A percentile compares a stretch with the other conserved stretches of the same genome.
Conservation (phyloP, 805 yeast genomes). For the Isabelozyma gotoi region DNA sequence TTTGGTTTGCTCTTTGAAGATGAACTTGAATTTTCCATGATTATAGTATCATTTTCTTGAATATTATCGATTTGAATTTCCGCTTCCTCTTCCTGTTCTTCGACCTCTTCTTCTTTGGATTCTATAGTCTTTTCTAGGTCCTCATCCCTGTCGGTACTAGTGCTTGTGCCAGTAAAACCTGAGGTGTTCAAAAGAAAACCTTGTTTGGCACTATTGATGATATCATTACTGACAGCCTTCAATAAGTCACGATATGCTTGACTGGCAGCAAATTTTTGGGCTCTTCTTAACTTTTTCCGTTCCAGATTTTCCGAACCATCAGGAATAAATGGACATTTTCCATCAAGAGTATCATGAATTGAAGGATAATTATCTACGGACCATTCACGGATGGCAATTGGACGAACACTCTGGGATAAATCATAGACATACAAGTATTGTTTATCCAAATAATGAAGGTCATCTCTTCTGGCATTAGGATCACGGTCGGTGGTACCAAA, state of each 20-base stretch:
- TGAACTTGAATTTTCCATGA: conserved; percentile 8
- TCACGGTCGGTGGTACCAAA: conserved; percentile 89
- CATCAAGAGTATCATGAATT: conserved; percentile 61
- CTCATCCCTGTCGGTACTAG: conserved; percentile 23
- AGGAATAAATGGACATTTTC: conserved; percentile 80
- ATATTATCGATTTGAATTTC: conserved; percentile 19
- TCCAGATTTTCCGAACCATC: conserved; percentile 49
- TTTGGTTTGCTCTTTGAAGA: conserved; percentile 7
- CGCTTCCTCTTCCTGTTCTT: conserved; percentile 7
- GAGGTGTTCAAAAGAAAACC: conserved; percentile 11
- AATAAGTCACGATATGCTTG: conserved; percentile 39
- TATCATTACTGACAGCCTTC: conserved; percentile 32
- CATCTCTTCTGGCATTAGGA: conserved; percentile 81
- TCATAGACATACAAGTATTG: conserved; percentile 78
- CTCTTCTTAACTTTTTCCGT: conserved; percentile 37
- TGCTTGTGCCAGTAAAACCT: conserved; percentile 23
- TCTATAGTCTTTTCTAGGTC: too few relatives aligned
- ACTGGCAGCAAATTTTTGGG: conserved; percentile 42
- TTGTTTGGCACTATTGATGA: conserved; percentile 26
- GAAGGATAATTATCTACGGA: conserved; percentile 50
- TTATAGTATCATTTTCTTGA: conserved; percentile 23
- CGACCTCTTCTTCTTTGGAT: conserved; percentile 2
- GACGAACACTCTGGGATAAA: conserved; percentile 71
- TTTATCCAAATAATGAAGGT: conserved; percentile 75
- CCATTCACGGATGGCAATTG: conserved; percentile 86